Percentiles rank a stretch among this genome's conserved stretches.
phyloP scores from a whole-genome alignment of 2,329 filamentous ascomycete genomes.

The Trichoderma oligosporum region DNA sequence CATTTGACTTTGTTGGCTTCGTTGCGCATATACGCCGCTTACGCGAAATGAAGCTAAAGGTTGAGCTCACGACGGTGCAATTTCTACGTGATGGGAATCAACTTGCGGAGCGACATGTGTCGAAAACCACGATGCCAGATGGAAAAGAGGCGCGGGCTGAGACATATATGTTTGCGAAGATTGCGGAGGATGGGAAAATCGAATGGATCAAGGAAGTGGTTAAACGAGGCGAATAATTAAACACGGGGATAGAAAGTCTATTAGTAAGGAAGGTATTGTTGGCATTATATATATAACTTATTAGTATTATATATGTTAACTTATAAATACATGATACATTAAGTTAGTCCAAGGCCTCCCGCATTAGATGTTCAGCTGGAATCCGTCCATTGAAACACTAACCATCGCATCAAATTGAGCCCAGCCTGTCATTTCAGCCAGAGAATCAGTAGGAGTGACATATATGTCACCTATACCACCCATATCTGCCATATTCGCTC shows the following conservation, averaged over 20 bases:
- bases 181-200: constrained; percentile 18
- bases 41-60: constrained; percentile 11
- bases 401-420: constrained; percentile 15
- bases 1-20: constrained; percentile 14
- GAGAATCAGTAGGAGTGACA: constrained; percentile 6
- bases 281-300: too few relatives aligned
- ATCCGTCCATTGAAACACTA: constrained; percentile 14
- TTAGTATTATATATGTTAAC: not conserved
- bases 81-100: constrained; percentile 19
- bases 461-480: constrained; percentile 12
- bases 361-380: constrained; percentile 1
- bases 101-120: constrained; percentile 17
- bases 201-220: constrained; percentile 17
- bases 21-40: constrained; percentile 19
- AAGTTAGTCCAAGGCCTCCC: too few relatives aligned
- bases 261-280: too few relatives aligned
- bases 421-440: constrained; percentile 15
- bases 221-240: too few relatives aligned
- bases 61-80: constrained; percentile 15
- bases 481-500: constrained; percentile 10
- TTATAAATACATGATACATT: not conserved
- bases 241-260: too few relatives aligned
- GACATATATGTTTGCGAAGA: constrained; percentile 19
- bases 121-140: constrained; percentile 4
- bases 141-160: constrained; percentile 9